These are phyloP conservation scores for Tricharina praecox DNA, from an alignment of 495 filamentous ascomycete species.

Conservation along the genomic window DNA sequence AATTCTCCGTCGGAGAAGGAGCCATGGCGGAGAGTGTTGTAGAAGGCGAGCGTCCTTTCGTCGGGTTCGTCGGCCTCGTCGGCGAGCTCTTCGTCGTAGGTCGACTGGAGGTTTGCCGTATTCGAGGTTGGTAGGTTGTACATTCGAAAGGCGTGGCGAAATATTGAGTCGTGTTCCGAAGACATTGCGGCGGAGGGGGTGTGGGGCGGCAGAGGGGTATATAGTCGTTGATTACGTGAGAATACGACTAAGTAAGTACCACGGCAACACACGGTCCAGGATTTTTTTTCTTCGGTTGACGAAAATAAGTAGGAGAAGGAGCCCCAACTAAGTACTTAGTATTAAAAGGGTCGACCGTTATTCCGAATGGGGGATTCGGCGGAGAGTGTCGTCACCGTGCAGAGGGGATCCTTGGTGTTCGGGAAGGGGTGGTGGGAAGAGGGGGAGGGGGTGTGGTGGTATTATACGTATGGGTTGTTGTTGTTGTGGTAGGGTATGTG, in stretches of 20 bases:
- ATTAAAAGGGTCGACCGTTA: too few relatives aligned
- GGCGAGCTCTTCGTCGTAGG: constrained; percentile 24
- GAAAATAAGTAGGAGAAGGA: too few relatives aligned
- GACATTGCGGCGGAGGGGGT: constrained; percentile 7
- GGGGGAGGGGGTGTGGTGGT: too few relatives aligned
- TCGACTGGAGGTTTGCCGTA: constrained; percentile 21
- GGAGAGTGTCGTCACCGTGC: too few relatives aligned
- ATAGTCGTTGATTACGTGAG: constrained; percentile 7
- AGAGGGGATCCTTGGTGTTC: too few relatives aligned
- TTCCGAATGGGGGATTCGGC: too few relatives aligned
- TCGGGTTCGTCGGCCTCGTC: constrained; percentile 26
- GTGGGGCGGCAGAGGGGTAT: background rate
- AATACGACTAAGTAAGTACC: too few relatives aligned
- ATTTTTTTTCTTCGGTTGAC: constrained; percentile 18
- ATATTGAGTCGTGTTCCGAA: constrained; percentile 4
- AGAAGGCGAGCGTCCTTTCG: constrained; percentile 8
- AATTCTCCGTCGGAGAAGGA: constrained; percentile 13
- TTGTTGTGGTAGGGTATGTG: too few relatives aligned
- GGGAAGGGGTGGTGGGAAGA: too few relatives aligned
- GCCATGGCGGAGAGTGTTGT: constrained; percentile 4
- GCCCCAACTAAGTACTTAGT: too few relatives aligned
- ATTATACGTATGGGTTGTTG: too few relatives aligned
- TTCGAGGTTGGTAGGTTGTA: constrained; percentile 22
- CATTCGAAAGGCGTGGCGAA: constrained; percentile 16
- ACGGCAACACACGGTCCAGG: too few relatives aligned